Percentiles rank a stretch among this genome's conserved stretches.
phyloP scores from a whole-genome alignment of 768 basidiomycete species.

The Boletus speciosus region DNA sequence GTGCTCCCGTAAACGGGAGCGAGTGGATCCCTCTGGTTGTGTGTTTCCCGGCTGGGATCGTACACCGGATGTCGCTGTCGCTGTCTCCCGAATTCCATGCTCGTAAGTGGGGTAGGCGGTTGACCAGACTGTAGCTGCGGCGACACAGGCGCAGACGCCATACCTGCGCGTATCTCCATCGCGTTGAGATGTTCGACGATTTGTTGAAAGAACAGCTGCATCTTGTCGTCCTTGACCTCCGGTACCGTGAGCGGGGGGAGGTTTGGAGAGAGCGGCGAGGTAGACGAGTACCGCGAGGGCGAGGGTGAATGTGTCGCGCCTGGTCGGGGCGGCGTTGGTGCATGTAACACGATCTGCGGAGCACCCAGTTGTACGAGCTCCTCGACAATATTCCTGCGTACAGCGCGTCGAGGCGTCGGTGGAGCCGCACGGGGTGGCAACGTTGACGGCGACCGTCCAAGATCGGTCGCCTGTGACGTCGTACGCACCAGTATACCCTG shows the following conservation, averaged over 20 bases:
- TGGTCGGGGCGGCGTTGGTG: slow-evolving; percentile 25
- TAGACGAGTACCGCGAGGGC: slow-evolving; percentile 24
- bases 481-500: slow-evolving; percentile 19
- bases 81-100: slow-evolving; percentile 21
- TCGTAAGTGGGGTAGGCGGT: slow-evolving; percentile 11
- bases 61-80: slow-evolving; percentile 7
- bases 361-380: slow-evolving; percentile 11
- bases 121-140: slow-evolving; percentile 12
- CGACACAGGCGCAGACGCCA: slow-evolving; percentile 13
- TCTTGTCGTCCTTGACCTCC: slow-evolving; percentile 65
- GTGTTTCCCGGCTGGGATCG: not conserved
- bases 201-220: slow-evolving; percentile 84
- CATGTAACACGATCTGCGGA: slow-evolving; percentile 27
- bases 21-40: slow-evolving; percentile 38
- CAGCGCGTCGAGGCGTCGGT: slow-evolving; percentile 61
- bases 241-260: slow-evolving; percentile 58
- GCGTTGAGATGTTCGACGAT: slow-evolving; percentile 76
- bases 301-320: slow-evolving; percentile 19
- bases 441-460: slow-evolving; percentile 31
- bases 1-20: slow-evolving; percentile 10
- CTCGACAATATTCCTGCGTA: slow-evolving; percentile 27
- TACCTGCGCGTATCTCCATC: slow-evolving; percentile 55
- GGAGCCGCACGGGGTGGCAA: slow-evolving; percentile 54
- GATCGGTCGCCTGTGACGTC: slow-evolving; percentile 24
- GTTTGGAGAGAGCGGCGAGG: slow-evolving; percentile 34